These are phyloP conservation scores for Phaeosphaeria sp. DNA, from an alignment of 2,329 filamentous ascomycete genomes.

Conservation along the genomic window DNA sequence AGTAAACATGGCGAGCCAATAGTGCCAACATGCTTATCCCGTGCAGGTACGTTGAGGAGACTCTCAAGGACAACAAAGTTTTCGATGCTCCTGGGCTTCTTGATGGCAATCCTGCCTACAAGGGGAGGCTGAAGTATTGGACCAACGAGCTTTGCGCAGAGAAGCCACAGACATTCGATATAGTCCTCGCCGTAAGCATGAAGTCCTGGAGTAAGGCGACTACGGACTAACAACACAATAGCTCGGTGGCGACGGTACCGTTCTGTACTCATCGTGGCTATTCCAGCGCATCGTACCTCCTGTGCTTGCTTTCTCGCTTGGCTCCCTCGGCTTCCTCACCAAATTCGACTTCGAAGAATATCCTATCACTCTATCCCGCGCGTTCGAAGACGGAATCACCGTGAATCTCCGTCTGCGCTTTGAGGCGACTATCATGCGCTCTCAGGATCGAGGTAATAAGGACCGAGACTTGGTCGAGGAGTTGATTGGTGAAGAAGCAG, in stretches of 20 bases:
- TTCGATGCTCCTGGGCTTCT: constrained; percentile 78
- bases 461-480: constrained; percentile 74
- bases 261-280: constrained; percentile 94
- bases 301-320: constrained; percentile 87
- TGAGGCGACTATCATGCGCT: constrained; percentile 92
- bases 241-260: constrained; percentile 94
- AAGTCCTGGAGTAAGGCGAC: background rate
- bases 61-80: constrained; percentile 70
- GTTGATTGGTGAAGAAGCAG: constrained; percentile 82
- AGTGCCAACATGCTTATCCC: constrained; percentile 3
- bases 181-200: constrained; percentile 74
- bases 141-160: constrained; percentile 77
- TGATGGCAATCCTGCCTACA: constrained; percentile 63
- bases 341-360: constrained; percentile 92
- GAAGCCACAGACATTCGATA: constrained; percentile 88
- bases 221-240: constrained; percentile 23
- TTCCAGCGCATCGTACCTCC: constrained; percentile 96
- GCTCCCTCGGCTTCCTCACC: constrained; percentile 91
- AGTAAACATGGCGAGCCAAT: background rate
- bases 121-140: constrained; percentile 79
- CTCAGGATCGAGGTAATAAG: constrained; percentile 57
- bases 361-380: constrained; percentile 69
- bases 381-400: constrained; percentile 83
- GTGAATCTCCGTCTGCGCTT: constrained; percentile 88
- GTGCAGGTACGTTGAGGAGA: constrained; percentile 73